Conservation (phyloP, 2,329 filamentous ascomycete species). For the Shiraia sp. region DNA sequence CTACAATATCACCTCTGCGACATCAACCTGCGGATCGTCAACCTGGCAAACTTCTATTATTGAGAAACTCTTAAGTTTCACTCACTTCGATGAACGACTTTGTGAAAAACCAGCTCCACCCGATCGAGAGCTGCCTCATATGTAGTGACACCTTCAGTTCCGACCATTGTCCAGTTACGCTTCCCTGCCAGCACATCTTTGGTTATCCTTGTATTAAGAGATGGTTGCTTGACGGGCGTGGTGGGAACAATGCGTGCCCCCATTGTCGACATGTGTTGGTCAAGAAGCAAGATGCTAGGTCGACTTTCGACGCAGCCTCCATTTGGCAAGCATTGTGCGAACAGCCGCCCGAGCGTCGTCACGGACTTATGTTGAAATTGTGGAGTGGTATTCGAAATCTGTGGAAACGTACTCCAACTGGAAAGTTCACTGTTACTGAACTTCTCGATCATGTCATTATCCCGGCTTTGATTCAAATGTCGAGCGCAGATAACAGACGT, state of each 20-base stretch:
- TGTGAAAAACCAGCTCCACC: constrained; percentile 27
- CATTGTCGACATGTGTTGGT: constrained; percentile 29
- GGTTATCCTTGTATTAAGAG: constrained; percentile 33
- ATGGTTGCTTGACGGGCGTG: constrained; percentile 30
- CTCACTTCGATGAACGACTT: constrained; percentile 28
- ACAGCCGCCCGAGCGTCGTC: constrained; percentile 19
- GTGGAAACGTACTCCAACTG: constrained; percentile 18
- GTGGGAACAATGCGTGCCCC: constrained; percentile 32
- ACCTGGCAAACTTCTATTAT: background rate
- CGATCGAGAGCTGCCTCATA: constrained; percentile 30
- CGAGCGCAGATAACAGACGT: background rate
- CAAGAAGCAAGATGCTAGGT: constrained; percentile 9
- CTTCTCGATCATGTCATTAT: constrained; percentile 25
- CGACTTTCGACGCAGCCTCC: constrained; percentile 21
- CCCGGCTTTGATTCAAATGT: constrained; percentile 21
- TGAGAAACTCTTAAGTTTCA: background rate
- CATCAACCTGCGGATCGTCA: background rate
- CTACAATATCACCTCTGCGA: background rate
- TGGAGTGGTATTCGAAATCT: constrained; percentile 25
- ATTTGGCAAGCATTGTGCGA: constrained; percentile 34
- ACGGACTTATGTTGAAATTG: constrained; percentile 20
- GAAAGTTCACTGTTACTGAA: constrained; percentile 22
- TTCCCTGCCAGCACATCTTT: constrained; percentile 39
- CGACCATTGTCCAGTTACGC: constrained; percentile 30
- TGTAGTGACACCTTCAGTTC: constrained; percentile 32